These are phyloP conservation scores for Ormosia emarginata DNA, from an alignment of 306 rosid genomes.

Conservation along the genomic window DNA sequence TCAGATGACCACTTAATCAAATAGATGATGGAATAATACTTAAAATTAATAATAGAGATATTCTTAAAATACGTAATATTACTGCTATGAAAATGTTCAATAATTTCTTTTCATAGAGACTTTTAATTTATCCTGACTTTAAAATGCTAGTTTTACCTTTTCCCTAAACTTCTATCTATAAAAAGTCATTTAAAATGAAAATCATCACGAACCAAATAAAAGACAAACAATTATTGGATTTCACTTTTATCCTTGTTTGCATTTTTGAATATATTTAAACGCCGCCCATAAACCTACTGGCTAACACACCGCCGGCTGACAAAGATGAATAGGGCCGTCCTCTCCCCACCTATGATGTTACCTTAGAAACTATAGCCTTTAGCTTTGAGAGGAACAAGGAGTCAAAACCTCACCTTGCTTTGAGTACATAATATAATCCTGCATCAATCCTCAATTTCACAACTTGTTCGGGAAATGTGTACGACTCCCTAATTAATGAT, in stretches of 20 bases:
- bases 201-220: background rate
- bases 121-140: no score
- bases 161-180: no score
- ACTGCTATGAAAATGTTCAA: no score
- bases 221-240: background rate
- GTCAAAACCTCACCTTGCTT: conserved; percentile 4
- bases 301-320: conserved; percentile 58
- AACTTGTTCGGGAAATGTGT: background rate
- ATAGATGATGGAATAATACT: no score
- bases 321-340: conserved; percentile 36
- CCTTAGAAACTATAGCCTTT: conserved; percentile 33
- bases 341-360: conserved; percentile 16
- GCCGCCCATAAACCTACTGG: conserved; percentile 31
- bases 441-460: background rate
- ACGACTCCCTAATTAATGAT: background rate
- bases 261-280: conserved; percentile 16
- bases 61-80: no score
- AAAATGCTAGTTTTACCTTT: no score
- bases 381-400: background rate
- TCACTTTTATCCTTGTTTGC: background rate
- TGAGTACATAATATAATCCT: background rate
- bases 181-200: background rate
- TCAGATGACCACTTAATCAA: no score
- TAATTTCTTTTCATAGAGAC: no score
- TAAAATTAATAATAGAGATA: no score